These are phyloP conservation scores for Gentiana macrophylla DNA, from an alignment of 257 asterid species.

Conservation along the genomic window DNA sequence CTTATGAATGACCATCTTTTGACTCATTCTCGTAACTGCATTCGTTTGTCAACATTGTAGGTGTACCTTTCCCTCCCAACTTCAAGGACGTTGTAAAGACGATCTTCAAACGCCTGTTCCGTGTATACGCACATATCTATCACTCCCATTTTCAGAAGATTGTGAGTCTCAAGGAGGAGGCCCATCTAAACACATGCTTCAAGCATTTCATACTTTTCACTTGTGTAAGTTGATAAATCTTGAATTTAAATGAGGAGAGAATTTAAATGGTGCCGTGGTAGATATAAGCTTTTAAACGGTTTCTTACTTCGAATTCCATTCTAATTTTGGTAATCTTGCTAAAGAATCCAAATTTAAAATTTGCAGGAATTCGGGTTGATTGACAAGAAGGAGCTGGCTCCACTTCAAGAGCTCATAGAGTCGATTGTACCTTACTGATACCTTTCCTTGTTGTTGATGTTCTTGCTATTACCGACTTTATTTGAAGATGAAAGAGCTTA, in stretches of 20 bases:
- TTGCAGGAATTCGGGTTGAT: slow-evolving; percentile 65
- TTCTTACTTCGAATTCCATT: not conserved
- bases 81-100: slow-evolving; percentile 74
- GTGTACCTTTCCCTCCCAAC: slow-evolving; percentile 79
- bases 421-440: slow-evolving; percentile 25
- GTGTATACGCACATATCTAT: slow-evolving; percentile 80
- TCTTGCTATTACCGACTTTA: not conserved
- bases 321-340: not conserved
- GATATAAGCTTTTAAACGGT: too few relatives aligned
- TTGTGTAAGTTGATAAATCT: slow-evolving; percentile 38
- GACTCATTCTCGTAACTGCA: not conserved
- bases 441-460: not conserved
- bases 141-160: slow-evolving; percentile 76
- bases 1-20: not conserved
- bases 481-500: not conserved
- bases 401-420: slow-evolving; percentile 68
- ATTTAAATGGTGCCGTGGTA: too few relatives aligned
- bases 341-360: not conserved
- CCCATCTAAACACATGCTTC: slow-evolving; percentile 82
- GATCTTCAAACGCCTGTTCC: slow-evolving; percentile 68
- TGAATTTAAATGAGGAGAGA: not conserved
- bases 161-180: slow-evolving; percentile 69
- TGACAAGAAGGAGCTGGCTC: slow-evolving; percentile 77
- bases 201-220: slow-evolving; percentile 69
- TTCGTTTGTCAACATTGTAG: slow-evolving; percentile 22